Percentiles rank a stretch among this genome's conserved stretches.
Conservation (phyloP, 805 yeast genomes). For the Debaryomyces maramus region DNA sequence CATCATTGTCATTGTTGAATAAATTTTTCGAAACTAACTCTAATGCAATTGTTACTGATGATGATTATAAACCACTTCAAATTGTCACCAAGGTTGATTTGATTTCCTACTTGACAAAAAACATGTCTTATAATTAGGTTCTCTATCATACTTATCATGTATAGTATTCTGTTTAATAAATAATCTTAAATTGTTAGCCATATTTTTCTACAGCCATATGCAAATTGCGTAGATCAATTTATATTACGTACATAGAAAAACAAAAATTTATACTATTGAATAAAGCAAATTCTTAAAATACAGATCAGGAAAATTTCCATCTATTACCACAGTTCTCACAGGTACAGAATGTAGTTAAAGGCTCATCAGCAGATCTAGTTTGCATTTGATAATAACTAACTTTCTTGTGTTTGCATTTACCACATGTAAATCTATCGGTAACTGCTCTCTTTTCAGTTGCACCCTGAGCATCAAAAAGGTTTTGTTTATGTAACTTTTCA, state of each 20-base stretch:
- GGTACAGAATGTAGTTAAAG: constrained; percentile 95
- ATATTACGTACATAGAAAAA: background rate
- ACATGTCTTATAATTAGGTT: constrained; percentile 14
- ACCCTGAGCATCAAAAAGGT: constrained; percentile 94
- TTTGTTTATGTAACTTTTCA: constrained; percentile 81
- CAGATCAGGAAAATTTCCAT: constrained; percentile 83
- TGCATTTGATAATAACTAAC: constrained; percentile 97
- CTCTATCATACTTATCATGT: too few relatives aligned
- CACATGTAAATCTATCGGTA: constrained; percentile 95
- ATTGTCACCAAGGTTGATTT: constrained; percentile 87
- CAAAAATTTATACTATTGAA: background rate
- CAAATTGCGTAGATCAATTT: background rate
- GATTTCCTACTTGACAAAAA: constrained; percentile 52
- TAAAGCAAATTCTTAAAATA: background rate
- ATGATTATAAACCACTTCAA: constrained; percentile 69
- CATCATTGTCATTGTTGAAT: constrained; percentile 67
- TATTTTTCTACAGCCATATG: background rate
- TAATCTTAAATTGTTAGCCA: too few relatives aligned
- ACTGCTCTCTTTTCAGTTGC: constrained; percentile 95
- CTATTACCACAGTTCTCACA: constrained; percentile 97
- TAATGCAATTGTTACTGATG: constrained; percentile 78
- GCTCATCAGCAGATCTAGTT: constrained; percentile 98
- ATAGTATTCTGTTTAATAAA: background rate
- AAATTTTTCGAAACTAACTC: constrained; percentile 82
- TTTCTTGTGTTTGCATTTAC: constrained; percentile 95